Evolutionary conservation across 768 basidiomycete species (phyloP), one percentile per base, ranked within the genome.

Genomic region (Leucocoprinus sp.): DNA sequence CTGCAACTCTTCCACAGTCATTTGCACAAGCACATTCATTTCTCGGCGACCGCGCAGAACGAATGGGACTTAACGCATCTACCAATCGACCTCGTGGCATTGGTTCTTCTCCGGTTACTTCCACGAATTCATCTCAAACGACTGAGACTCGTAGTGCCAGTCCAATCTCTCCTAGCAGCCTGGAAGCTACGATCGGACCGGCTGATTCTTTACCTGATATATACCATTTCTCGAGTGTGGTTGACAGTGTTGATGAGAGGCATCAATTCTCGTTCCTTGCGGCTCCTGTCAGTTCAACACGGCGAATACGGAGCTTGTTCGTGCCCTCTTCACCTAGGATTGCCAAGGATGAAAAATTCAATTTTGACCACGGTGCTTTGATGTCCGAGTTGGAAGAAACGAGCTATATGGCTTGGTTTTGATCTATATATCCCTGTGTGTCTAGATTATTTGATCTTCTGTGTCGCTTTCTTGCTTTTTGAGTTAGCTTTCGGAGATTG

Each of bases 371-470:
- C 53, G 80, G 80, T 4, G 78, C 76, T 17, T 55, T 82, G 50
- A 74, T 68, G 22, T 66, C 68, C 37, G 71, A 74, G 37, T 61
- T 76, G 49, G 75, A 75, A 52, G 78, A 73, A 52, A 80, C 77
- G 27, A 76, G 75, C 45, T 81, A 78, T 56, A 81, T 82, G 80
- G 77, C 78, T 18, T 82, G 80, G 80, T 82, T 82, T 54, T 81
- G 63, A 60, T 43, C 31, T 19, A 15, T 22, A 22, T 34, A 8
- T 21, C 24, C 7, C 26, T 36, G 23, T 23, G 18, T 45, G 45
- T 15, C 23, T 19, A 26, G 40, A 9, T 38, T 43, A 15, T 42
- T 31, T 36, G 36, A 22, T 42, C 41, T 42, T 29, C 21, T 17
- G 44, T 27, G 46, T 38, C 45, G 36, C 41, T 45, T 24, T 47